phyloP scores from a whole-genome alignment of 345 rosid species.

The Sonneratia alba region DNA sequence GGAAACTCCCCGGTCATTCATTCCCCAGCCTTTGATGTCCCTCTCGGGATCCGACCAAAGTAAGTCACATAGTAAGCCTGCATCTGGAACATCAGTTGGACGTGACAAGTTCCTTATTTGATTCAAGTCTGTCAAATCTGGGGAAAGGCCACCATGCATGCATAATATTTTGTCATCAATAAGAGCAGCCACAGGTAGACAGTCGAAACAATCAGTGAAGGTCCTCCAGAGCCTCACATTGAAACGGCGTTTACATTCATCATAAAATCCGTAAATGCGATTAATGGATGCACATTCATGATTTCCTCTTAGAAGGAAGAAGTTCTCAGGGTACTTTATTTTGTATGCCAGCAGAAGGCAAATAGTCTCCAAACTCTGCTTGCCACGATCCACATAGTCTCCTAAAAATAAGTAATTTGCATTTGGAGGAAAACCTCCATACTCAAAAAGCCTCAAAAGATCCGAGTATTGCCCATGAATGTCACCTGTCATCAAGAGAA shows the following conservation, averaged over 20 bases:
- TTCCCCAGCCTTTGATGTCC: conserved; percentile 90
- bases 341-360: conserved; percentile 86
- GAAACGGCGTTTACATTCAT: conserved; percentile 86
- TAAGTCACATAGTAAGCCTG: conserved; percentile 79
- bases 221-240: conserved; percentile 86
- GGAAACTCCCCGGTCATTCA: conserved; percentile 91
- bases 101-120: conserved; percentile 64
- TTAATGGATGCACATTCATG: conserved; percentile 90
- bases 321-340: conserved; percentile 82
- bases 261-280: conserved; percentile 83
- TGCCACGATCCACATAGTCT: conserved; percentile 89
- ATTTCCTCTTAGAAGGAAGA: too few relatives aligned
- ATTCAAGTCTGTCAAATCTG: conserved; percentile 66
- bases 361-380: conserved; percentile 92
- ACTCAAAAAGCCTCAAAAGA: conserved; percentile 76
- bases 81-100: conserved; percentile 67
- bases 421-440: conserved; percentile 86
- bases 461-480: conserved; percentile 94
- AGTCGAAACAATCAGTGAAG: conserved; percentile 76
- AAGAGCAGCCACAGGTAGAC: conserved; percentile 88
- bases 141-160: conserved; percentile 98
- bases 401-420: conserved; percentile 85
- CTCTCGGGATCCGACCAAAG: conserved; percentile 95
- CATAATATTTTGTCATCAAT: conserved; percentile 86
- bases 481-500: conserved; percentile 42